Conservation (phyloP, 2,329 filamentous ascomycete species). For the Diaporthe citrichinensis region DNA sequence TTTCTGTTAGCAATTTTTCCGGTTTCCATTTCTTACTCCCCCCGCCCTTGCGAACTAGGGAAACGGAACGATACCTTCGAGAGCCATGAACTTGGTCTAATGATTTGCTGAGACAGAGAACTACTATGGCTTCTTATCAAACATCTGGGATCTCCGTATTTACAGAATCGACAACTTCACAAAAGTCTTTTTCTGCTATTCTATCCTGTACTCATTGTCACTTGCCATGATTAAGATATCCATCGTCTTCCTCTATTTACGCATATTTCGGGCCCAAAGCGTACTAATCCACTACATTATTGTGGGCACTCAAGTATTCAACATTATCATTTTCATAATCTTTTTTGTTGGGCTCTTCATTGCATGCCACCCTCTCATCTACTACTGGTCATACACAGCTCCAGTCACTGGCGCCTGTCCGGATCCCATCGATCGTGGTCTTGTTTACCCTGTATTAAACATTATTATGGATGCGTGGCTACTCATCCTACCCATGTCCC, state of each 20-base stretch:
- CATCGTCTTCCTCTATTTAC: conserved; percentile 9
- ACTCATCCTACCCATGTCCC: not conserved
- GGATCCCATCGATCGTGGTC: conserved; percentile 10
- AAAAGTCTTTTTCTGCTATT: conserved; percentile 14
- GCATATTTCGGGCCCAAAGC: conserved; percentile 8
- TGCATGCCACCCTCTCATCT: not conserved
- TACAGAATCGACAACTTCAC: not conserved
- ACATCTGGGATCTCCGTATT: conserved; percentile 5
- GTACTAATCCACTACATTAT: not conserved
- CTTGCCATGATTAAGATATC: conserved; percentile 21
- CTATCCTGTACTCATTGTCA: conserved; percentile 10
- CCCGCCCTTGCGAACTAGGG: not conserved
- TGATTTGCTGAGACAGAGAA: not conserved
- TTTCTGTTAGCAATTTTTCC: not conserved
- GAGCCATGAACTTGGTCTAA: not conserved
- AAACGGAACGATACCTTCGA: not conserved
- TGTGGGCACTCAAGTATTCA: not conserved
- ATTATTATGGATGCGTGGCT: conserved; percentile 15
- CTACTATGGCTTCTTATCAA: conserved; percentile 9
- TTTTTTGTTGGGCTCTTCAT: conserved; percentile 11
- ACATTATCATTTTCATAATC: conserved; percentile 5
- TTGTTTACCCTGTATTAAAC: not conserved
- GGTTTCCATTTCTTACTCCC: not conserved
- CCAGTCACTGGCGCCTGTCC: not conserved
- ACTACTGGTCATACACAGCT: conserved; percentile 9